phyloP scores from a whole-genome alignment of 768 basidiomycete species.

The Polyporus arcularius region DNA sequence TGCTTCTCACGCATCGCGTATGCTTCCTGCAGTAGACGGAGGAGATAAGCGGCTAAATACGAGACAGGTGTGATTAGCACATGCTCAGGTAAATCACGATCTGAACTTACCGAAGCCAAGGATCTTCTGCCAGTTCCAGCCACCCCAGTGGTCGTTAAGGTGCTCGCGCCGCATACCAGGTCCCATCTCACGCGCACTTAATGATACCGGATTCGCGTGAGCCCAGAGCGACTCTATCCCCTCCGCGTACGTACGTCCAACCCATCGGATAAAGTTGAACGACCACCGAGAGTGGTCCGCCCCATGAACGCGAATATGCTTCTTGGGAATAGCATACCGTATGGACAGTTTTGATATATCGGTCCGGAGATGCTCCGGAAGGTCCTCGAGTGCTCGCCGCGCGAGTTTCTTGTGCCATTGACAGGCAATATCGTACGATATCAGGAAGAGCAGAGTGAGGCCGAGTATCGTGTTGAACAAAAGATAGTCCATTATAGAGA shows the following conservation, averaged over 20 bases:
- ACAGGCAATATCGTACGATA: constrained; percentile 29
- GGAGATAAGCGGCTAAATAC: constrained; percentile 4
- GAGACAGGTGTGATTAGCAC: no score
- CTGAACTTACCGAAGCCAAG: constrained; percentile 17
- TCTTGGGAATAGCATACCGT: constrained; percentile 32
- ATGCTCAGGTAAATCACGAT: not conserved
- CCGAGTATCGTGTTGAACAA: constrained; percentile 1
- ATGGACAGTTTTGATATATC: constrained; percentile 5
- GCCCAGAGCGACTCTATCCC: constrained; percentile 25
- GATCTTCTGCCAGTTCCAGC: constrained; percentile 34
- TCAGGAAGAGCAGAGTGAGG: not conserved
- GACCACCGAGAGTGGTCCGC: constrained; percentile 29
- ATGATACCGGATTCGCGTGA: constrained; percentile 6
- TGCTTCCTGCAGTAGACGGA: not conserved
- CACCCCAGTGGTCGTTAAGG: constrained; percentile 24
- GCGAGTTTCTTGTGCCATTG: constrained; percentile 31
- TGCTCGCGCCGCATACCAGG: constrained; percentile 10
- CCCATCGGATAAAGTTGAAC: constrained; percentile 25
- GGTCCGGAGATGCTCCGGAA: not conserved
- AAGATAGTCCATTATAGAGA: constrained; percentile 27
- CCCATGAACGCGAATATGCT: constrained; percentile 35
- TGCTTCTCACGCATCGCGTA: not conserved
- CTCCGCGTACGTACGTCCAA: constrained; percentile 28
- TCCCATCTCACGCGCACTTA: constrained; percentile 20
- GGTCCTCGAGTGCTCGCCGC: constrained; percentile 19